A percentile compares a stretch with the other conserved stretches of the same genome.
phyloP scores from a whole-genome alignment of 1,284 basidiomycete species.

The Sutorius eximius region DNA sequence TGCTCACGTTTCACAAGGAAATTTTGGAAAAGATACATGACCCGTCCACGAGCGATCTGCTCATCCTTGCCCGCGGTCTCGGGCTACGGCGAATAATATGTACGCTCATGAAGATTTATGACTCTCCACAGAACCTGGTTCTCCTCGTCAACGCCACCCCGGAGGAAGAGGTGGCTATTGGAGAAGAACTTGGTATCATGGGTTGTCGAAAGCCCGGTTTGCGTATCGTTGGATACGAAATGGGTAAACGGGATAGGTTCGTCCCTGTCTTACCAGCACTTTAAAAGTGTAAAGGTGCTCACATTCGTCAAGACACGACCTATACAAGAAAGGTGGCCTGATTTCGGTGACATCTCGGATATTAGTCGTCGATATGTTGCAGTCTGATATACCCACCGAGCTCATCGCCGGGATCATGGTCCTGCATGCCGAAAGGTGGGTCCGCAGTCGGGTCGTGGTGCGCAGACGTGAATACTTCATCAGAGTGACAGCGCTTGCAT shows the following conservation, averaged over 20 bases:
- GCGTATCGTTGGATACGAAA: slow-evolving; percentile 84
- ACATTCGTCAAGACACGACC: slow-evolving; percentile 57
- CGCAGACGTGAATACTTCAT: background rate
- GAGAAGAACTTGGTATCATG: slow-evolving; percentile 90
- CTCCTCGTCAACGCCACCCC: slow-evolving; percentile 85
- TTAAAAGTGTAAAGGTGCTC: background rate
- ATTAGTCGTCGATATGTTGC: slow-evolving; percentile 93
- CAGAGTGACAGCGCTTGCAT: slow-evolving; percentile 81
- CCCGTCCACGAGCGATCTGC: slow-evolving; percentile 78
- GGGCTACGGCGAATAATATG: slow-evolving; percentile 82
- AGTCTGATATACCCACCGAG: slow-evolving; percentile 80
- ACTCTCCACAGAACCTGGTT: slow-evolving; percentile 82
- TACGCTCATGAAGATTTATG: slow-evolving; percentile 89
- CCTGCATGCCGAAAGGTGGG: slow-evolving; percentile 89
- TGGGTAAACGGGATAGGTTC: slow-evolving; percentile 76
- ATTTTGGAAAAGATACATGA: slow-evolving; percentile 71
- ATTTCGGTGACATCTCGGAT: slow-evolving; percentile 94
- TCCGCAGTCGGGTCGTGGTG: background rate
- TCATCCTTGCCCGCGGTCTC: slow-evolving; percentile 85
- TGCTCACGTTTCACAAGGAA: slow-evolving; percentile 65
- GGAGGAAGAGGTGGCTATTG: slow-evolving; percentile 89
- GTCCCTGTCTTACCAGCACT: background rate
- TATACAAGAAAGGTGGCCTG: slow-evolving; percentile 88
- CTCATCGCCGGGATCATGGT: slow-evolving; percentile 91
- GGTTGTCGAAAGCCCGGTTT: slow-evolving; percentile 88